Evolutionary conservation across 768 basidiomycete genomes (phyloP).

Genomic region (Lentinula guzmanii): DNA sequence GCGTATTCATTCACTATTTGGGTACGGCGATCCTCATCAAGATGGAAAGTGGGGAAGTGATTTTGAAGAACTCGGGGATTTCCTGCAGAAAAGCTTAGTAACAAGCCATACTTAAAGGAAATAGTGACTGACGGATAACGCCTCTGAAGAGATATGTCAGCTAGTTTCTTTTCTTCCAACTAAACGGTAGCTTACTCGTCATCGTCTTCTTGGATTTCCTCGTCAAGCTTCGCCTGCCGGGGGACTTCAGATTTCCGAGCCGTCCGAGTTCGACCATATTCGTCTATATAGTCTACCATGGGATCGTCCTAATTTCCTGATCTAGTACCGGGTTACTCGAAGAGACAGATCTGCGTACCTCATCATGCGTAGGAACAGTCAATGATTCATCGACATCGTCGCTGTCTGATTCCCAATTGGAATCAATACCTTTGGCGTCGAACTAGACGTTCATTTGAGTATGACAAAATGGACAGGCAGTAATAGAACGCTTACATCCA

Average conservation of each 20-base stretch:
- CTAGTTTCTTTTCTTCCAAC: not conserved
- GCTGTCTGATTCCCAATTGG: conserved; percentile 59
- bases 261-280: conserved; percentile 74
- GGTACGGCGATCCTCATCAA: conserved; percentile 71
- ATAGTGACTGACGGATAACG: conserved; percentile 43
- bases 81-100: conserved; percentile 32
- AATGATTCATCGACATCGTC: conserved; percentile 79
- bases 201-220: conserved; percentile 54
- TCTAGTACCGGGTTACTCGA: not conserved
- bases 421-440: conserved; percentile 46
- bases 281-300: conserved; percentile 80
- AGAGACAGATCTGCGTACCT: conserved; percentile 19
- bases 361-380: conserved; percentile 45
- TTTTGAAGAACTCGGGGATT: conserved; percentile 80
- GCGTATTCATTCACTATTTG: conserved; percentile 65
- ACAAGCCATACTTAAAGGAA: not conserved
- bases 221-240: conserved; percentile 42
- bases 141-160: conserved; percentile 33
- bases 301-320: conserved; percentile 53
- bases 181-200: conserved; percentile 45
- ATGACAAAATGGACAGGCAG: not conserved
- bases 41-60: conserved; percentile 86
- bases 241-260: conserved; percentile 73
- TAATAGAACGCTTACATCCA: conserved; percentile 53
- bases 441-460: conserved; percentile 38